phyloP scores from a whole-genome alignment of 768 basidiomycete genomes.

The Coprinopsis sp. region DNA sequence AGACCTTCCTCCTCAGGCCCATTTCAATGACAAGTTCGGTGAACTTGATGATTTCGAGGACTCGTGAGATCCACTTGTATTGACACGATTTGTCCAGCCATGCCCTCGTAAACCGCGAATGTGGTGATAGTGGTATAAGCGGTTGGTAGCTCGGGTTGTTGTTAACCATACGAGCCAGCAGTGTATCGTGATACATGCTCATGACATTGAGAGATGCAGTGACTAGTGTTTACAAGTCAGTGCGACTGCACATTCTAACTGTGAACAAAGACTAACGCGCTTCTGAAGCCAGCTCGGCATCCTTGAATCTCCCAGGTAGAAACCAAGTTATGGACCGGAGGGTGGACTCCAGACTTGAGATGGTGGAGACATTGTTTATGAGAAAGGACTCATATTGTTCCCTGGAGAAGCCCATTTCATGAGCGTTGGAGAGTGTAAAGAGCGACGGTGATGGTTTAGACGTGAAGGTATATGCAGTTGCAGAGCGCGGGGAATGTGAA shows the following conservation, averaged over 20 bases:
- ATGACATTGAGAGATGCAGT: slow-evolving; percentile 82
- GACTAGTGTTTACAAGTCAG: slow-evolving; percentile 45
- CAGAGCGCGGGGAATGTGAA: background rate
- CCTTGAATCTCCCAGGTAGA: slow-evolving; percentile 93
- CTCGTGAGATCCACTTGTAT: slow-evolving; percentile 78
- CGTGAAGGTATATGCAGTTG: background rate
- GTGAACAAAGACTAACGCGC: slow-evolving; percentile 59
- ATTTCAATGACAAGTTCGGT: slow-evolving; percentile 88
- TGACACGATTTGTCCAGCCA: slow-evolving; percentile 66
- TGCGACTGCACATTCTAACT: slow-evolving; percentile 9
- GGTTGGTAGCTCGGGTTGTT: slow-evolving; percentile 67
- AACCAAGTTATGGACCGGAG: slow-evolving; percentile 92
- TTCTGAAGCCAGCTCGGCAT: slow-evolving; percentile 95
- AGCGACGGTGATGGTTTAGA: slow-evolving; percentile 9
- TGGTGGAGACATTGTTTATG: slow-evolving; percentile 78
- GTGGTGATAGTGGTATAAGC: slow-evolving; percentile 69
- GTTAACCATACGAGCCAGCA: slow-evolving; percentile 67
- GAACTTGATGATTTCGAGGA: slow-evolving; percentile 73
- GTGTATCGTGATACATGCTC: slow-evolving; percentile 92
- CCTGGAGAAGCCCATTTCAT: slow-evolving; percentile 55
- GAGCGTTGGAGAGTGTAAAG: slow-evolving; percentile 2
- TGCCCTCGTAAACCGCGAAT: slow-evolving; percentile 86
- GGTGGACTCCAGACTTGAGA: slow-evolving; percentile 84
- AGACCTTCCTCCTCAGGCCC: slow-evolving; percentile 69
- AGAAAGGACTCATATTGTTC: slow-evolving; percentile 80